Base-by-base conservation (phyloP, 2,329 filamentous ascomycete species). In the Nigrospora sphaerica region DNA sequence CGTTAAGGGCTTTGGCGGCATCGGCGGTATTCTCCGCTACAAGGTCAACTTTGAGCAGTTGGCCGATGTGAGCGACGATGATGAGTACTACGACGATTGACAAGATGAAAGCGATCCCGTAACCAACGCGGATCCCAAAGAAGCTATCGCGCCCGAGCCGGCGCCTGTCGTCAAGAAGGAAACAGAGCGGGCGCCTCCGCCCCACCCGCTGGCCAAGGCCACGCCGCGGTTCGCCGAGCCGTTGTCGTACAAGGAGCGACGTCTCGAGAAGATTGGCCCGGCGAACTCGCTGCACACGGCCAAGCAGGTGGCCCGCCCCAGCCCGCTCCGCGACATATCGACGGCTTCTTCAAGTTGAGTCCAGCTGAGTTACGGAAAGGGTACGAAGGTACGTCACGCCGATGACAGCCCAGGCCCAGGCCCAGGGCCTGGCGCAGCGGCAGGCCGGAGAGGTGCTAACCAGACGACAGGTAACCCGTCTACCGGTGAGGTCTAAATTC, bases 31-130 rank as follows among this genome's bases (percentile, higher is more conserved):
- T 62, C 83, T 98, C 65, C 90, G 93, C 59, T 98, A 98, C 83
- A 96, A 96, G 78, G 89, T 98, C 78, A 98, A 98, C 78, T 98
- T 98, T 74, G 95, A 98, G 74, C 95, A 98, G 72, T 80, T 98
- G 70, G 86, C 86, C 69, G 93, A 97, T 68, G 78, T 86, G 63
- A 83, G 86, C 63, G 91, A 95, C 68, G 87, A 93, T 66, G 86
- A 91, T 70, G 92, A 97, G 67, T 96, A 95, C 76, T 89, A 92
- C 73, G 78, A 81, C 70, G 77, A 75, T 74, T 64, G 61, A 64
- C 61, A 62, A 56, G 56, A 59, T 53, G 60, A 61, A 55, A 77
- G 80, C 36, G 42, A 44, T 88, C 88, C 92, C 87, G 87, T 85
- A 71, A 67, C 73, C 68, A 78, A 83, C 88, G 91, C 95, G 91